These are phyloP conservation scores for Rhododendron kiyosumense DNA, from an alignment of 148 eudicot species.

Conservation along the genomic window DNA sequence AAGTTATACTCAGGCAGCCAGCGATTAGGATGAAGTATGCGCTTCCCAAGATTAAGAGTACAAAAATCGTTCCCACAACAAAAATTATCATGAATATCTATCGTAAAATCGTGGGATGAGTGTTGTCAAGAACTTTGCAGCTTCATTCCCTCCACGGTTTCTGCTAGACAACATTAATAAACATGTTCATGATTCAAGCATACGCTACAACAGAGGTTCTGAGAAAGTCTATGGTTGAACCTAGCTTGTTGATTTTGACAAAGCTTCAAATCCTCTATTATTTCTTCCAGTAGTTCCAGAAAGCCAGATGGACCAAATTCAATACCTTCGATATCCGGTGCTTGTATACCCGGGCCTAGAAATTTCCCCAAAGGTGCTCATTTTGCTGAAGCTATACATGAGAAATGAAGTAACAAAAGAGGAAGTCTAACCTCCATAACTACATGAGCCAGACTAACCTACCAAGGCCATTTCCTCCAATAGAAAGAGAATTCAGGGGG, in stretches of 20 bases:
- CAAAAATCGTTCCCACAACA: too few relatives aligned
- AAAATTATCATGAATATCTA: too few relatives aligned
- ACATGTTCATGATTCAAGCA: not conserved
- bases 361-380: conserved; percentile 66
- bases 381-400: conserved; percentile 31
- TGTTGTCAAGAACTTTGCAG: conserved; percentile 62
- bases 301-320: conserved; percentile 78
- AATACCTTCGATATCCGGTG: conserved; percentile 62
- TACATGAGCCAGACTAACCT: conserved; percentile 39
- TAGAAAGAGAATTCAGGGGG: conserved; percentile 57
- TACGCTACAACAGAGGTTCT: not conserved
- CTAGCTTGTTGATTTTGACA: conserved; percentile 55
- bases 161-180: conserved; percentile 7
- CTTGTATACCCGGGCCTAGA: conserved; percentile 44
- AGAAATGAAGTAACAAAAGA: not conserved
- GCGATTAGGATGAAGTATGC: not conserved
- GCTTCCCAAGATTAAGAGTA: not conserved
- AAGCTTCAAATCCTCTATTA: conserved; percentile 39
- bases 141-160: conserved; percentile 34
- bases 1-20: not conserved
- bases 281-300: conserved; percentile 43
- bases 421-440: not conserved
- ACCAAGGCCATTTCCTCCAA: conserved; percentile 80
- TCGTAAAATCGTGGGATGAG: conserved; percentile 28
- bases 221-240: conserved; percentile 25